phyloP scores from a whole-genome alignment of 1,284 basidiomycete species.

The Laetiporus sulphureus region DNA sequence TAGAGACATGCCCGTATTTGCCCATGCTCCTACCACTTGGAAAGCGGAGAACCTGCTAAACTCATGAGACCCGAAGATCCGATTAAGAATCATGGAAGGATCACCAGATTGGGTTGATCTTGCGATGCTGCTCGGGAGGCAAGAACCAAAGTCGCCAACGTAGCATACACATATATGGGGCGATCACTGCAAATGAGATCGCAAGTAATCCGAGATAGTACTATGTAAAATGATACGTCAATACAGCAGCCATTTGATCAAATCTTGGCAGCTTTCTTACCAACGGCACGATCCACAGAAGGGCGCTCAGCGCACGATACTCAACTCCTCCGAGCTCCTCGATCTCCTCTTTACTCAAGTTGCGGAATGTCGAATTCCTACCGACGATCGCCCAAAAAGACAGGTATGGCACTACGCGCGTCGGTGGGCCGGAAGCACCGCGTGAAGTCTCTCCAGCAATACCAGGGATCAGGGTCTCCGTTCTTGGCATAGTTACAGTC shows the following conservation, averaged over 20 bases:
- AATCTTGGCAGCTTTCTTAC: constrained; percentile 19
- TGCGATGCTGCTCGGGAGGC: constrained; percentile 27
- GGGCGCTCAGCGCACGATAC: constrained; percentile 78
- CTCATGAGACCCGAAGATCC: neutral
- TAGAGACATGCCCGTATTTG: constrained; percentile 58
- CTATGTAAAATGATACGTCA: constrained; percentile 10
- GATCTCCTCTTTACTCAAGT: constrained; percentile 76
- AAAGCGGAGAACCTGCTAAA: constrained; percentile 54
- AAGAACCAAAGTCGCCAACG: constrained; percentile 26
- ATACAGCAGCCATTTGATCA: neutral
- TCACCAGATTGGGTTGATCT: constrained; percentile 37
- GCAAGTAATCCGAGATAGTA: constrained; percentile 55
- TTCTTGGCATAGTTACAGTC: constrained; percentile 69
- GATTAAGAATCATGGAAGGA: neutral
- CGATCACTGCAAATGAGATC: constrained; percentile 50
- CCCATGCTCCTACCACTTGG: constrained; percentile 54
- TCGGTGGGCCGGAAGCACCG: constrained; percentile 11
- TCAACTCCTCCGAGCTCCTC: constrained; percentile 94
- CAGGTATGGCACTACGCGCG: constrained; percentile 69
- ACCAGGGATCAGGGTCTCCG: constrained; percentile 54
- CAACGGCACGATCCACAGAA: constrained; percentile 49
- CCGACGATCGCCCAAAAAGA: constrained; percentile 82
- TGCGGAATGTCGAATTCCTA: constrained; percentile 83
- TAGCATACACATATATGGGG: constrained; percentile 39
- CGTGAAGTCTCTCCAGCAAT: constrained; percentile 9